A percentile compares a stretch with the other conserved stretches of the same genome.
Conservation (phyloP, 768 basidiomycete species). For the Lentinula sp. region DNA sequence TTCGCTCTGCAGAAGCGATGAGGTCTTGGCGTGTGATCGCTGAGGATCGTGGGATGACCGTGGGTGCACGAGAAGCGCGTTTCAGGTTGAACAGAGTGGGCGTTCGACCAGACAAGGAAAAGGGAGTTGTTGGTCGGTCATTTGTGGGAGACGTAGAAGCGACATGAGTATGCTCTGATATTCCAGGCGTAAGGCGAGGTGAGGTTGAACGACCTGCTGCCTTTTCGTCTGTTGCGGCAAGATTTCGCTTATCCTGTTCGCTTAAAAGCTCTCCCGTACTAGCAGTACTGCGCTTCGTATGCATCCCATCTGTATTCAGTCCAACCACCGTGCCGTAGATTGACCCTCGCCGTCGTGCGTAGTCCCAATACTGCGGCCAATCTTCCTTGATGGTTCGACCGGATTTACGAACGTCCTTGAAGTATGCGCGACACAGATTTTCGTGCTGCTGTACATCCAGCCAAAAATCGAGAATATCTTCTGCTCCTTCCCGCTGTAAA, state of each 20-base stretch:
- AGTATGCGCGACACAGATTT: constrained; percentile 96
- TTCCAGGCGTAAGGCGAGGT: constrained; percentile 41
- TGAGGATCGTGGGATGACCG: constrained; percentile 85
- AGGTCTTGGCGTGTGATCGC: constrained; percentile 89
- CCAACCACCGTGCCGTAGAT: constrained; percentile 91
- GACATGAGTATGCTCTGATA: constrained; percentile 39
- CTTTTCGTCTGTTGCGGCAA: constrained; percentile 44
- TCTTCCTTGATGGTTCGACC: constrained; percentile 91
- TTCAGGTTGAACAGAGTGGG: constrained; percentile 70
- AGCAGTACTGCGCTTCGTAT: constrained; percentile 71
- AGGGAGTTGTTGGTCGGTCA: constrained; percentile 72
- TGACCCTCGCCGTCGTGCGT: constrained; percentile 85
- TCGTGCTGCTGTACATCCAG: constrained; percentile 99
- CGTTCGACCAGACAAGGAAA: constrained; percentile 69
- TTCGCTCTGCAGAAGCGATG: constrained; percentile 91
- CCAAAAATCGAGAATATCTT: constrained; percentile 98
- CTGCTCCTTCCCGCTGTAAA: constrained; percentile 90
- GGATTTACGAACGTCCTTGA: constrained; percentile 97
- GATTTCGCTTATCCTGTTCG: constrained; percentile 66
- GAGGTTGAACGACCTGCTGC: constrained; percentile 49
- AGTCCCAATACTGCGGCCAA: constrained; percentile 98
- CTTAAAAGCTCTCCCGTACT: constrained; percentile 69
- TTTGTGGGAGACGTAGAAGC: constrained; percentile 43
- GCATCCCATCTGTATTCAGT: constrained; percentile 46
- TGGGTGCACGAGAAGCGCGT: constrained; percentile 85